Evolutionary conservation across 495 filamentous ascomycete species (phyloP), one percentile per base, ranked within the genome.

Genomic region (Pyrenula aspistea): DNA sequence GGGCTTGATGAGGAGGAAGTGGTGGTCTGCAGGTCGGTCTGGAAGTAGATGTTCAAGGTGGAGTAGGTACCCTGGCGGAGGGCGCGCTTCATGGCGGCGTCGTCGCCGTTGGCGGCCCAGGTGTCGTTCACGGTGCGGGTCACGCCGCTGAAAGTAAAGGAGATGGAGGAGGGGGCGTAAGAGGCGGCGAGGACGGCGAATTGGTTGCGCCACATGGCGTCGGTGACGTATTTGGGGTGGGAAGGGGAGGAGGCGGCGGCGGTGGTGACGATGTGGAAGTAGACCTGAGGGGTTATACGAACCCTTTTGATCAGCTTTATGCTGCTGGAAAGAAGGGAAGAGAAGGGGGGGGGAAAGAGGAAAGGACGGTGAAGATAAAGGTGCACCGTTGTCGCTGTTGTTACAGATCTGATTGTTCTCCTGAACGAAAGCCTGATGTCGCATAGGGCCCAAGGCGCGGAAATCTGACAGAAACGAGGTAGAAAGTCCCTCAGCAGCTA

Each of bases 61-160:
- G 56, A 58, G 59, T 80, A 80, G 51, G 51, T 72, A 49, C 77
- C 77, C 56, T 63, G 66, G 12, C 85, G 82, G 1, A 91, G 75
- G 2, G 80, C 73, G 2, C 80, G 65, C 60, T 90, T 91, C 63
- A 85, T 79, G 1, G 79, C 76, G 1, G 76, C 58, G 31, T 85
- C 84, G 36, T 85, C 79, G 12, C 77, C 63, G 48, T 81, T 77
- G n/a, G 78, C 76, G 24, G 89, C 76, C 62, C 87, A 86, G 15
- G 77, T 74, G 56, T 86, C 83, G 63, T 86, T 89, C 61, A 88
- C 75, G 12, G 84, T 86, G 57, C 86, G 86, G 21, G 87, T 83
- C 22, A 89, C 70, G 50, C 83, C 81, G 62, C 82, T 72, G n/a
- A 91, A 62, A 12, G 73, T 74, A 49, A 88, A 83, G 3, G 76